Evolutionary conservation across 1,139 yeast species (phyloP).

Genomic region (Spathaspora sp.): DNA sequence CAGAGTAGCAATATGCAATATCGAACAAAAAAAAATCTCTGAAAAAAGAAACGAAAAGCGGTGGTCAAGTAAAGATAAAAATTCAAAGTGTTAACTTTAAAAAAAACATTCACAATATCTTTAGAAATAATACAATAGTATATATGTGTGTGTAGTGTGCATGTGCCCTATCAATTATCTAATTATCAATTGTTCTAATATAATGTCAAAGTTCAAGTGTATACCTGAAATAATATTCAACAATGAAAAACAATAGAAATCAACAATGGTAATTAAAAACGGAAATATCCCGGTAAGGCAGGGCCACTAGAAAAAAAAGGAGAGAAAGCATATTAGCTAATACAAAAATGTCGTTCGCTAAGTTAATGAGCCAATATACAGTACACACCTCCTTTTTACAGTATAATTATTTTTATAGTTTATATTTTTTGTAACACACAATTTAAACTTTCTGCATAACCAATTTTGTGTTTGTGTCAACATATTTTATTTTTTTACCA

Average conservation of each 20-base stretch:
- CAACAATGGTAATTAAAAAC: neutral
- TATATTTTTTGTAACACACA: neutral
- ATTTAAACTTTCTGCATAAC: neutral
- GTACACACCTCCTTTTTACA: conserved; percentile 1
- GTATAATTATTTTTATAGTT: neutral
- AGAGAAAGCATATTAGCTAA: neutral
- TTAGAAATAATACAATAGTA: too few species aligned
- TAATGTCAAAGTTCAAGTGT: neutral
- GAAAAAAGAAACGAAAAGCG: neutral
- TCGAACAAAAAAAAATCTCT: neutral
- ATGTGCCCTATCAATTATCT: conserved; percentile 1
- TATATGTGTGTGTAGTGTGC: conserved; percentile 1
- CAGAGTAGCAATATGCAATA: neutral
- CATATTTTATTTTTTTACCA: neutral
- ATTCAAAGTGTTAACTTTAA: neutral
- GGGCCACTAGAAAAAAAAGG: neutral
- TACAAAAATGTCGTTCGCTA: neutral
- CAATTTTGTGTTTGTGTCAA: neutral
- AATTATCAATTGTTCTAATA: neutral
- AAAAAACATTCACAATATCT: too few species aligned
- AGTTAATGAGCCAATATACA: neutral
- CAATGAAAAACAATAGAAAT: neutral
- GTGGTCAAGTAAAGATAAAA: neutral
- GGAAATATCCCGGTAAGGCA: conserved; percentile 9
- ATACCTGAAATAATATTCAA: neutral